phyloP scores from a whole-genome alignment of 768 basidiomycete species.

The Lactarius deliciosus region DNA sequence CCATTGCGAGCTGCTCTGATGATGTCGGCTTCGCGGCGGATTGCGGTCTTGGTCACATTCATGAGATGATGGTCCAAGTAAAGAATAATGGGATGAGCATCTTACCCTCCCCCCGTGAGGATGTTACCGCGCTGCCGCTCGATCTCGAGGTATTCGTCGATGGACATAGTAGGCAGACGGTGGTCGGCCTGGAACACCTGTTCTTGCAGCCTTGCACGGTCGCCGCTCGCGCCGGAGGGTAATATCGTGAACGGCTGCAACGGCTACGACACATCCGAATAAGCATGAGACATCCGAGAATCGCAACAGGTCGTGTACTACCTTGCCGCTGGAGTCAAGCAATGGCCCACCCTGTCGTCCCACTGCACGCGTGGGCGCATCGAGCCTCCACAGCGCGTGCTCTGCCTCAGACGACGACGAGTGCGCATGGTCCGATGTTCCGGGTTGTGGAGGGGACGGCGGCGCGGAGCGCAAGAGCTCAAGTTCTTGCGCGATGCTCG shows the following conservation, averaged over 20 bases:
- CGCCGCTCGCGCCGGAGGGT: slow-evolving; percentile 56
- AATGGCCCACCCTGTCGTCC: slow-evolving; percentile 49
- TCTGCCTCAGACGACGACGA: slow-evolving; percentile 39
- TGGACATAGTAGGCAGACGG: slow-evolving; percentile 89
- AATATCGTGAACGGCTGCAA: slow-evolving; percentile 92
- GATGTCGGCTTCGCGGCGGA: slow-evolving; percentile 58
- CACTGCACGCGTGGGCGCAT: slow-evolving; percentile 41
- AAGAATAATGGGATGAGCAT: slow-evolving; percentile 15
- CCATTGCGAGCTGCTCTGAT: slow-evolving; percentile 73
- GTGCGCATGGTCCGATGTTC: slow-evolving; percentile 36
- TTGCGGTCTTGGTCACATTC: slow-evolving; percentile 18
- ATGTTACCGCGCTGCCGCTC: slow-evolving; percentile 85
- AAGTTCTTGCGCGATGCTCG: slow-evolving; percentile 69
- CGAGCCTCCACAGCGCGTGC: slow-evolving; percentile 72
- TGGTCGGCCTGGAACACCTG: slow-evolving; percentile 86
- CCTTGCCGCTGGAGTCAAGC: slow-evolving; percentile 75
- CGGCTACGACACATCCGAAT: slow-evolving; percentile 49
- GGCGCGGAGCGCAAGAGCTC: slow-evolving; percentile 63
- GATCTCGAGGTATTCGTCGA: slow-evolving; percentile 91
- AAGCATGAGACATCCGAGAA: slow-evolving; percentile 17
- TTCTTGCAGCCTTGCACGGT: slow-evolving; percentile 70
- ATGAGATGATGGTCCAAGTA: neutral
- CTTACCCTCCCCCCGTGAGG: slow-evolving; percentile 84
- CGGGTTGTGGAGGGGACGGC: slow-evolving; percentile 35
- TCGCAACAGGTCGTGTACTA: slow-evolving; percentile 36